phyloP scores from a whole-genome alignment of 1,284 basidiomycete species.

The Melampsora americana region DNA sequence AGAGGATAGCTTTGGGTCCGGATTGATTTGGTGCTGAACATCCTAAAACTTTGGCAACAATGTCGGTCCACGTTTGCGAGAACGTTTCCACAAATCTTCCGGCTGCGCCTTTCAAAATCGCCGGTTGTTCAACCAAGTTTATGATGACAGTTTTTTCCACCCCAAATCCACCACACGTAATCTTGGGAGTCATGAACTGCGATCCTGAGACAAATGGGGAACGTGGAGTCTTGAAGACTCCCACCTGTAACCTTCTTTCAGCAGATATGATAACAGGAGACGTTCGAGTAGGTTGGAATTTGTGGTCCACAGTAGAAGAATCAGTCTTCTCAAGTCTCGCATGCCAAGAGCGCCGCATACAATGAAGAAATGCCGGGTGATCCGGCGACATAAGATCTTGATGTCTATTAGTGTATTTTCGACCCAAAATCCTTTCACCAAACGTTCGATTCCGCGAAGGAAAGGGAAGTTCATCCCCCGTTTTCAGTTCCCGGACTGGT shows the following conservation, averaged over 20 bases:
- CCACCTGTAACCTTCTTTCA: too few species aligned
- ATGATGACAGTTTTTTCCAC: neutral
- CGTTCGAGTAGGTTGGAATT: neutral
- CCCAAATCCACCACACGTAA: neutral
- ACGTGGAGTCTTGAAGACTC: neutral
- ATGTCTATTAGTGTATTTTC: constrained; percentile 2
- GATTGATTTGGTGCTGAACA: neutral
- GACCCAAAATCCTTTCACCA: neutral
- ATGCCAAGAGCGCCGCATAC: neutral
- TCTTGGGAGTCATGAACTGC: neutral
- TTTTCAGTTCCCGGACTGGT: neutral
- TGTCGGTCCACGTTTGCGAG: neutral
- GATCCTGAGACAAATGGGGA: neutral
- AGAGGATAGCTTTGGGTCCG: neutral
- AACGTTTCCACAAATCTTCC: neutral
- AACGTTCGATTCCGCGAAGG: neutral
- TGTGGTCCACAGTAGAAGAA: neutral
- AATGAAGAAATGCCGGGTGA: neutral
- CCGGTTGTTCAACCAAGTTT: neutral
- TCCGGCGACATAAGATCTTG: neutral
- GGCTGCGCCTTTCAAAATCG: neutral
- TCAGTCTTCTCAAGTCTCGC: neutral
- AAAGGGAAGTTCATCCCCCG: neutral
- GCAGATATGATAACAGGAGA: neutral
- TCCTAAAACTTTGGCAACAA: neutral